Conservation (phyloP, 805 yeast species). For the Teunomyces funiuensis region DNA sequence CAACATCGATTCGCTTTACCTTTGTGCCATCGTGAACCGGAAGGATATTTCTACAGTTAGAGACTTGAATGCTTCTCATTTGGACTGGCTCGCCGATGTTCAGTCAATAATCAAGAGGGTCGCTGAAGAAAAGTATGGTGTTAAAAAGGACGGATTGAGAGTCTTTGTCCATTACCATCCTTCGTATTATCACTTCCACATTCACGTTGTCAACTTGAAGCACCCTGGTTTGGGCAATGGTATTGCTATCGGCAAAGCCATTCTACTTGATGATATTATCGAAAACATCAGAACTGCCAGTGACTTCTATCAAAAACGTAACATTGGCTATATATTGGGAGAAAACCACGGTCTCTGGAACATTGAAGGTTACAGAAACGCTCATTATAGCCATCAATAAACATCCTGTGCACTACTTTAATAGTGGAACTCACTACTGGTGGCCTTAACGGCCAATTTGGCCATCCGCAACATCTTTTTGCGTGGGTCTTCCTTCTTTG, state of each 20-base stretch:
- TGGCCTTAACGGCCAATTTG: slow-evolving; percentile 59
- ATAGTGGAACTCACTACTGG: slow-evolving; percentile 73
- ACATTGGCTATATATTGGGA: slow-evolving; percentile 66
- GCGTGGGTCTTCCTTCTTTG: slow-evolving; percentile 64
- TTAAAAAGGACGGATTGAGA: slow-evolving; percentile 60
- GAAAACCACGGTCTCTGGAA: slow-evolving; percentile 79
- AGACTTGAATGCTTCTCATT: slow-evolving; percentile 62
- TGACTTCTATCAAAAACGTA: slow-evolving; percentile 57
- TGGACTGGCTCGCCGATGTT: slow-evolving; percentile 55
- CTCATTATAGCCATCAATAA: neutral
- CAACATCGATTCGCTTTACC: slow-evolving; percentile 66
- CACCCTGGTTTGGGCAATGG: slow-evolving; percentile 71
- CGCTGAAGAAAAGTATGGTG: slow-evolving; percentile 39
- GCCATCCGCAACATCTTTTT: slow-evolving; percentile 79
- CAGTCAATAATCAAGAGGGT: slow-evolving; percentile 44
- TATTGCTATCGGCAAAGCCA: slow-evolving; percentile 75
- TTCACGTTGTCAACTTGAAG: slow-evolving; percentile 77
- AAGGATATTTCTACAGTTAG: slow-evolving; percentile 70
- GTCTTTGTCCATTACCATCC: slow-evolving; percentile 93
- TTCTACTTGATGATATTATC: slow-evolving; percentile 76
- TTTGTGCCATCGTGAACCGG: slow-evolving; percentile 73
- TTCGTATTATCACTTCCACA: slow-evolving; percentile 91
- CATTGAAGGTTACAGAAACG: slow-evolving; percentile 22
- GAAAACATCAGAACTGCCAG: slow-evolving; percentile 61
- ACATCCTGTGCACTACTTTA: slow-evolving; percentile 14